A percentile compares a stretch with the other conserved stretches of the same genome.
Evolutionary conservation across 2,329 filamentous ascomycete genomes (phyloP).

Genomic region (Stagonosporopsis chrysanthemi): DNA sequence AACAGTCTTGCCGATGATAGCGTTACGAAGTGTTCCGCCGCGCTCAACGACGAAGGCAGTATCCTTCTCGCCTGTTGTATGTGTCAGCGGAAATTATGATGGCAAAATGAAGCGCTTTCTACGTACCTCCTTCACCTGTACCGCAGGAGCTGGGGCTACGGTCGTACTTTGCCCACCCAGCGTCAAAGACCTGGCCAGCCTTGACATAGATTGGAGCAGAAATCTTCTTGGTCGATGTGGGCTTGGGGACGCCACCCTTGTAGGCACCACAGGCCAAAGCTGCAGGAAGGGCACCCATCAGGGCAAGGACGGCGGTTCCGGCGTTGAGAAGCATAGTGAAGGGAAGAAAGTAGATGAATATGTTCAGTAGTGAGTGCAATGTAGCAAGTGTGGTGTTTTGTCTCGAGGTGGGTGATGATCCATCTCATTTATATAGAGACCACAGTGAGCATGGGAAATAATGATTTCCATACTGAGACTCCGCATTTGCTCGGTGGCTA

Average conservation of each 20-base stretch:
- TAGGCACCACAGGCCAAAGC: neutral
- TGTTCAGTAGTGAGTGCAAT: neutral
- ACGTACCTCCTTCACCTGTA: slow-evolving; percentile 1
- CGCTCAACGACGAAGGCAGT: slow-evolving; percentile 6
- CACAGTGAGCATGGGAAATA: neutral
- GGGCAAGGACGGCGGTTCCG: slow-evolving; percentile 1
- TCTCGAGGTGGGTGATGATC: neutral
- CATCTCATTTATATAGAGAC: neutral
- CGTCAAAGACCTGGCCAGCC: slow-evolving; percentile 4
- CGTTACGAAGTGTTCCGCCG: slow-evolving; percentile 2
- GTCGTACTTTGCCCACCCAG: slow-evolving; percentile 9
- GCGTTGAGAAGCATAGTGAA: slow-evolving; percentile 1
- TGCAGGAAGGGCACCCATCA: slow-evolving; percentile 4
- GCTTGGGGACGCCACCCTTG: neutral
- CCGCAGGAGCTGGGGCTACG: slow-evolving; percentile 8
- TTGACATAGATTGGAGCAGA: slow-evolving; percentile 8
- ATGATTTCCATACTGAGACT: neutral
- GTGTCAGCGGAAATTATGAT: neutral
- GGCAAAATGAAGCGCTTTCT: neutral
- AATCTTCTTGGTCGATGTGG: slow-evolving; percentile 3
- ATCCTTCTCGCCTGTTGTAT: neutral
- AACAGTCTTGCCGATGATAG: slow-evolving; percentile 3
- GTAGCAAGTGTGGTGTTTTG: neutral
- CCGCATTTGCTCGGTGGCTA: neutral
- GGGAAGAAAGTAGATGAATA: neutral